Evolutionary conservation across 169 alveolate species (phyloP), one percentile per base, ranked within the genome.

Genomic region (Cryptosporidium xiaoi): DNA sequence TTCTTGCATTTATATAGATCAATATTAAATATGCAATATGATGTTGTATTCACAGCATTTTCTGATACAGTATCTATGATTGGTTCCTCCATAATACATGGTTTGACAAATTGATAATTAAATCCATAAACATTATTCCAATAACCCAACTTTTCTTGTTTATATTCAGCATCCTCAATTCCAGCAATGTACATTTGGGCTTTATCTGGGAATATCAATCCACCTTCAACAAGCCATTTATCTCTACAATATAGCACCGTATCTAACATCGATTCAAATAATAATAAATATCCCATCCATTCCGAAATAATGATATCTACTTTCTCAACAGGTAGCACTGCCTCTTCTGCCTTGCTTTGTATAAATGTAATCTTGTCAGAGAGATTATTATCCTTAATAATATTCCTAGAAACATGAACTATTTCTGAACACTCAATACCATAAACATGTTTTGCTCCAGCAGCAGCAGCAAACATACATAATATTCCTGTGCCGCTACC

Each of bases 401-500:
- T 94, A 89, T 94, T 90, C 89, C 92, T 82, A 4, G 99, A 99
- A 53, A 94, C 94, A 71, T 94, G 90, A 18, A 98, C 97, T 36
- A 98, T 98, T 83, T 96, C 97, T 34, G 99, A 97, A 83, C 96
- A 94, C 82, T 98, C 99, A 55, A 98, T 97, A 34, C 99, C 99
- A 92, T 97, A 97, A 7, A 98, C 99, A 83, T 97, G 98, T 62
- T 93, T 93, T 0, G 99, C 99, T 29, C 99, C 99, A 1, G 99
- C 98, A 71, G 90, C 85, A 16, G 99, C 99, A 44, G 99, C 99
- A 91, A 98, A 98, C 68, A 97, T 94, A 24, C 97, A 93, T 34
- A 98, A 93, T 51, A 98, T 98, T 12, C 99, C 99, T 7, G 99
- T 98, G 5, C 99, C 99, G 66, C 99, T 94, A 15, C 99, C 99